phyloP scores from a whole-genome alignment of 805 yeast species.

The Starmerella bacillaris region DNA sequence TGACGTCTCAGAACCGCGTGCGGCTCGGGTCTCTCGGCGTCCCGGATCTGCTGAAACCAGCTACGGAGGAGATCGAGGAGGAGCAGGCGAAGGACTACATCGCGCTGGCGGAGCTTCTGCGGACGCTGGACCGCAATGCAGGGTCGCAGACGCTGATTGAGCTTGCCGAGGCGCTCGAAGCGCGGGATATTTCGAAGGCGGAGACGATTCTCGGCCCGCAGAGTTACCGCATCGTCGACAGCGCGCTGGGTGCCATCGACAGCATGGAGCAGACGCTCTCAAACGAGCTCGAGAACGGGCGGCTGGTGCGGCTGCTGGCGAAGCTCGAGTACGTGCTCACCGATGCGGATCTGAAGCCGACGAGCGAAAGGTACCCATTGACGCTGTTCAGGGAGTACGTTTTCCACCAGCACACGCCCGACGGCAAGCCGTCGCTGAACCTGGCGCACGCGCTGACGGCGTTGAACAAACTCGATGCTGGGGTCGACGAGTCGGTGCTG shows the following conservation, averaged over 20 bases:
- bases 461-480: conserved; percentile 82
- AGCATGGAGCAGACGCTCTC: conserved; percentile 27
- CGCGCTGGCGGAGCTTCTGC: conserved; percentile 41
- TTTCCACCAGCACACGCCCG: conserved; percentile 66
- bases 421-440: conserved; percentile 63
- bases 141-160: conserved; percentile 16
- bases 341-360: conserved; percentile 42
- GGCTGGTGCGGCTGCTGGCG: conserved; percentile 58
- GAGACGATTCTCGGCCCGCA: conserved; percentile 17
- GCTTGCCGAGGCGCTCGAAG: conserved; percentile 14
- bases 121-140: conserved; percentile 30
- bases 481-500: conserved; percentile 64
- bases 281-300: conserved; percentile 70
- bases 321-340: conserved; percentile 67
- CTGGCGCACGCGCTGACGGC: conserved; percentile 61
- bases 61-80: conserved; percentile 15
- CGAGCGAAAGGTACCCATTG: conserved; percentile 57
- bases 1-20: conserved; percentile 54
- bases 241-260: conserved; percentile 17
- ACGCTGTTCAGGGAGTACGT: conserved; percentile 66
- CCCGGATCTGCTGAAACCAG: conserved; percentile 38
- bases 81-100: conserved; percentile 39
- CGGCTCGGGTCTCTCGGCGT: conserved; percentile 57
- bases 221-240: conserved; percentile 15
- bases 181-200: conserved; percentile 7